phyloP scores from a whole-genome alignment of 2,329 filamentous ascomycete species.

The Calonectria henricotiae region DNA sequence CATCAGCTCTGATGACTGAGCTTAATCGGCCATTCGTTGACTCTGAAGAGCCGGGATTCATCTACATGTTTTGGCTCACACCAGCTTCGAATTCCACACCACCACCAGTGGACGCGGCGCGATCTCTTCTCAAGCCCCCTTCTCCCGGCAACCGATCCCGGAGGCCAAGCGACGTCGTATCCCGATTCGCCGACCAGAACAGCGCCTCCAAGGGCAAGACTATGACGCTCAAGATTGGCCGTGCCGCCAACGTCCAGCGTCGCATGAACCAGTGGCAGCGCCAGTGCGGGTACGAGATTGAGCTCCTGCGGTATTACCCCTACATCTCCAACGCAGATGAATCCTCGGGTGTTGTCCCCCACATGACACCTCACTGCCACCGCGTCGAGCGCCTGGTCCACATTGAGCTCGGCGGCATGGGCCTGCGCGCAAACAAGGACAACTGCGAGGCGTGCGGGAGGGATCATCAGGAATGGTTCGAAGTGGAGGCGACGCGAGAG shows the following conservation, averaged over 20 bases:
- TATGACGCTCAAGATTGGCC: slow-evolving; percentile 78
- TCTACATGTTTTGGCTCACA: slow-evolving; percentile 99
- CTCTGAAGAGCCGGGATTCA: slow-evolving; percentile 88
- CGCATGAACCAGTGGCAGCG: slow-evolving; percentile 93
- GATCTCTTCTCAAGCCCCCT: slow-evolving; percentile 72
- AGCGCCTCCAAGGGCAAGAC: slow-evolving; percentile 65
- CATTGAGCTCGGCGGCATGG: slow-evolving; percentile 82
- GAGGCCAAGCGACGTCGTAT: slow-evolving; percentile 71
- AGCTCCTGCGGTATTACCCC: slow-evolving; percentile 92
- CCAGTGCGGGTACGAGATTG: slow-evolving; percentile 92
- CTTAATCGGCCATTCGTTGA: slow-evolving; percentile 78
- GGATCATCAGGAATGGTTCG: slow-evolving; percentile 96
- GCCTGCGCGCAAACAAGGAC: slow-evolving; percentile 68
- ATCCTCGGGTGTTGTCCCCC: slow-evolving; percentile 59
- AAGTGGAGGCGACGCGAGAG: slow-evolving; percentile 82
- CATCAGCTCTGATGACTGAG: slow-evolving; percentile 82
- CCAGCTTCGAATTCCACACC: slow-evolving; percentile 71
- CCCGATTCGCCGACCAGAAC: slow-evolving; percentile 63
- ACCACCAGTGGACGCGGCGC: slow-evolving; percentile 73
- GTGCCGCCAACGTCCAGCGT: slow-evolving; percentile 87
- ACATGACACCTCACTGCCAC: slow-evolving; percentile 88
- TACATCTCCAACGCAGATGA: slow-evolving; percentile 73
- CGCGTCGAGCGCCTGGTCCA: slow-evolving; percentile 93
- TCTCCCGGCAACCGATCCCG: slow-evolving; percentile 60
- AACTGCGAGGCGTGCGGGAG: slow-evolving; percentile 85